Base-by-base conservation (phyloP, 768 basidiomycete genomes). In the Punctularia strigosozonata region DNA sequence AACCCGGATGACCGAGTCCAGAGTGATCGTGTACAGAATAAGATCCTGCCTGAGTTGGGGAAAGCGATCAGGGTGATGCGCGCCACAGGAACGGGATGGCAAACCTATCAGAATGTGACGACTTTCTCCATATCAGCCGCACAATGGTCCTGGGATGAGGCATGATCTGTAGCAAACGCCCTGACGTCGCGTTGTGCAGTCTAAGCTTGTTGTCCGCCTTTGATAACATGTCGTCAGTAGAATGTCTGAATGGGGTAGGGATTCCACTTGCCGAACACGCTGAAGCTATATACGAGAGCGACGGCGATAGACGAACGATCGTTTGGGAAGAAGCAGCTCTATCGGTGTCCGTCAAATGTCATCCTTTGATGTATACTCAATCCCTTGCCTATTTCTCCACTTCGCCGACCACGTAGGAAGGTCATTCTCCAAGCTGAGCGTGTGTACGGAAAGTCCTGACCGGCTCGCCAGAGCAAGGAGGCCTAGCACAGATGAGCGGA, bases 351-450 rank as follows among this genome's bases (percentile, higher is more conserved):
- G n/a, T n/a, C n/a, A n/a, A n/a, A n/a, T n/a, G n/a, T n/a, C n/a
- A n/a, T n/a, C n/a, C n/a, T n/a, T n/a, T n/a, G n/a, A n/a, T n/a
- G n/a, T 32, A 21, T 39, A 22, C 38, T 14, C 3, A 38, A 15
- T 38, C n/a, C 4, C 69, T 37, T 64, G 87, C 86, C 62, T 50
- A 38, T 65, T 58, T 15, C 65, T 65, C 87, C 87, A 90, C 60
- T 87, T 87, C 53, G 66, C 65, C 12, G 76, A 78, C 87, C 87
- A 90, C 0, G 77, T 83, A 13, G 78, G 82, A 14, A 89, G 69
- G 55, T 87, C 83, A 49, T 86, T 80, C 47, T 88, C 83, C 22
- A 85, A 65, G 40, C 80, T 75, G 21, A 88, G 61, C 2, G 83
- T 83, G 49, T 85, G 84, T 0, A 88, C 73, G 1, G 81, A 78